A percentile compares a stretch with the other conserved stretches of the same genome.
Evolutionary conservation across 208 protist species (phyloP).

Genomic region (Acanthamoeba triangularis): DNA sequence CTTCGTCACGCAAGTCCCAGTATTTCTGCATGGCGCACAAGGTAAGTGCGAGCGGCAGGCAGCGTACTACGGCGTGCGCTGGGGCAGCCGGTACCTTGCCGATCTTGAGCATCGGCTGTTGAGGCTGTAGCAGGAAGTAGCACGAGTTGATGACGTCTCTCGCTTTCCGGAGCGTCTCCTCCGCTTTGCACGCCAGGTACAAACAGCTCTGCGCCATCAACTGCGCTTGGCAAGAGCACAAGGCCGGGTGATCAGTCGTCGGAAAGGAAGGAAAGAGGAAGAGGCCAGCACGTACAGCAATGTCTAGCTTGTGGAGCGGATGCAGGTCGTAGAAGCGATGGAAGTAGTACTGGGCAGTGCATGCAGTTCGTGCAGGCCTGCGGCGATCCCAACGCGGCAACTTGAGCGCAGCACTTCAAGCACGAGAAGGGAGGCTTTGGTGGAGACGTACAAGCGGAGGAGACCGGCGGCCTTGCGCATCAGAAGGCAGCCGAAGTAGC

Average conservation of each 20-base stretch:
- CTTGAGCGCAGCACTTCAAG: no score
- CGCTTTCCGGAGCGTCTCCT: slow-evolving; percentile 53
- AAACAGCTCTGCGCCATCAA: slow-evolving; percentile 74
- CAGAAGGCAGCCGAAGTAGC: slow-evolving; percentile 64
- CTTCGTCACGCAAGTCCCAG: slow-evolving; percentile 72
- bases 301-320: slow-evolving; percentile 30
- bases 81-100: slow-evolving; percentile 57
- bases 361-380: slow-evolving; percentile 32
- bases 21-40: background rate
- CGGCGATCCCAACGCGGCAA: background rate
- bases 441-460: slow-evolving; percentile 43
- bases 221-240: background rate
- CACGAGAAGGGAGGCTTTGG: background rate
- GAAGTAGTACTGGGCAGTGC: slow-evolving; percentile 61
- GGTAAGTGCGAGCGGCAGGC: background rate
- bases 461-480: slow-evolving; percentile 55
- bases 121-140: slow-evolving; percentile 49
- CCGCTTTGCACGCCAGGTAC: slow-evolving; percentile 76
- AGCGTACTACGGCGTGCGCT: background rate
- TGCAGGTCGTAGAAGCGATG: slow-evolving; percentile 74
- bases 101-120: slow-evolving; percentile 68
- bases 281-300: slow-evolving; percentile 5
- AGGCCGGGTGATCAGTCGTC: background rate
- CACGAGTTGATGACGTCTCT: slow-evolving; percentile 70
- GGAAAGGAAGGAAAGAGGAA: background rate